phyloP scores from a whole-genome alignment of 192 early-diverging fungal genomes.

The Glomus cerebriforme region DNA sequence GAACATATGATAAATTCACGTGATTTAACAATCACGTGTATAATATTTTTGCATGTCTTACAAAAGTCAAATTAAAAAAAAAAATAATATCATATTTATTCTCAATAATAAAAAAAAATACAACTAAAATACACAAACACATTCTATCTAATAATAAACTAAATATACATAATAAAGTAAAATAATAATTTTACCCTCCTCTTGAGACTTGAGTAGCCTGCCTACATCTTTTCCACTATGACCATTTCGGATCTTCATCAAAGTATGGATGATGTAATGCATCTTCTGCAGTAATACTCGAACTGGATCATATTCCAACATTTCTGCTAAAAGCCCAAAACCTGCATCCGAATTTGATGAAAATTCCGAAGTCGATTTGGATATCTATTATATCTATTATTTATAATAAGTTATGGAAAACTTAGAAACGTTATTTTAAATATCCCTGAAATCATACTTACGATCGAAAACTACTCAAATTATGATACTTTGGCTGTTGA shows the following conservation, averaged over 20 bases:
- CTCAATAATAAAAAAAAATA: background rate
- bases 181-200: background rate
- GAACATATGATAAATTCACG: background rate
- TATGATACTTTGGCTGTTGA: conserved; percentile 67
- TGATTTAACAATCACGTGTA: too few species aligned
- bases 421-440: too few species aligned
- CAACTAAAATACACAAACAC: background rate
- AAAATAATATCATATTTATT: background rate
- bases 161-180: background rate
- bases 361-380: conserved; percentile 29
- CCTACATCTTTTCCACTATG: conserved; percentile 20
- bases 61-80: background rate
- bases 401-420: too few species aligned
- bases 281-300: conserved; percentile 88
- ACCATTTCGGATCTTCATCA: conserved; percentile 63
- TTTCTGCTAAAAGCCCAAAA: conserved; percentile 68
- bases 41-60: background rate
- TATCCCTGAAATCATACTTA: conserved; percentile 36
- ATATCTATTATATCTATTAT: too few species aligned
- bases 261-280: conserved; percentile 92
- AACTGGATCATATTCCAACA: conserved; percentile 85
- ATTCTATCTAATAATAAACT: background rate
- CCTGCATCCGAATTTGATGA: conserved; percentile 72
- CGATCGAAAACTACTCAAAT: conserved; percentile 62
- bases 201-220: background rate